A percentile compares a stretch with the other conserved stretches of the same genome.
These are phyloP conservation scores for Colletotrichum musicola DNA, from an alignment of 2,329 filamentous ascomycete species.

Conservation along the genomic window DNA sequence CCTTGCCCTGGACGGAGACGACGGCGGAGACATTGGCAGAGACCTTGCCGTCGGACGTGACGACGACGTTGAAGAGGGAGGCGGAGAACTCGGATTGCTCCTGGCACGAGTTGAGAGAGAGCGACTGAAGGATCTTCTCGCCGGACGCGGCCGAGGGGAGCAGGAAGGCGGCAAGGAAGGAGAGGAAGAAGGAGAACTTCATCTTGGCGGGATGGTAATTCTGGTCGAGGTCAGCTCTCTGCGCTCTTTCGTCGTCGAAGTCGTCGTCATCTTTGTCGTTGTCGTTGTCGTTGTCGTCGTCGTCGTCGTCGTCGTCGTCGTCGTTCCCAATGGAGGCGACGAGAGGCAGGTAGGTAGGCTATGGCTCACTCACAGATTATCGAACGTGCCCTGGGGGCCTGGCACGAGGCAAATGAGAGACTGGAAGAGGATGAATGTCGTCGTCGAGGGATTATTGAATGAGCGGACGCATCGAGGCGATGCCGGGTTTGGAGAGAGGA, in stretches of 20 bases:
- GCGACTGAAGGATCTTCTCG: slow-evolving; percentile 80
- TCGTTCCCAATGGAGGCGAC: too few species aligned
- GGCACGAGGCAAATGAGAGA: too few species aligned
- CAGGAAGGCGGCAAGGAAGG: slow-evolving; percentile 59
- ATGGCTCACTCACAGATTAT: background rate
- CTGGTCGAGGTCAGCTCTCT: background rate
- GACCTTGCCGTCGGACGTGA: slow-evolving; percentile 80
- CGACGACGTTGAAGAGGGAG: slow-evolving; percentile 87
- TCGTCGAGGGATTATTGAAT: background rate
- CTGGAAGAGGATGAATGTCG: background rate
- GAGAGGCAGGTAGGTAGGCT: too few species aligned
- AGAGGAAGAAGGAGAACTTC: slow-evolving; percentile 50
- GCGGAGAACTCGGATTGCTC: slow-evolving; percentile 87
- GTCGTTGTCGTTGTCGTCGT: too few species aligned
- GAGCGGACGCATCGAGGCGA: background rate
- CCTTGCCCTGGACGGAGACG: slow-evolving; percentile 84
- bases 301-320: too few species aligned
- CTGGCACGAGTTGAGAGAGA: slow-evolving; percentile 87
- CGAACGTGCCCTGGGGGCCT: background rate
- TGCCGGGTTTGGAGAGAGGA: background rate
- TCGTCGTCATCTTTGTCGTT: too few species aligned
- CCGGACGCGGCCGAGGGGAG: slow-evolving; percentile 63
- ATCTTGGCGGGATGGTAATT: slow-evolving; percentile 11
- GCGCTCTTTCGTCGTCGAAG: too few species aligned
- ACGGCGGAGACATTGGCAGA: slow-evolving; percentile 82